A percentile compares a stretch with the other conserved stretches of the same genome.
phyloP scores from a whole-genome alignment of 1,284 basidiomycete species.

The Phenoliferia sp. region DNA sequence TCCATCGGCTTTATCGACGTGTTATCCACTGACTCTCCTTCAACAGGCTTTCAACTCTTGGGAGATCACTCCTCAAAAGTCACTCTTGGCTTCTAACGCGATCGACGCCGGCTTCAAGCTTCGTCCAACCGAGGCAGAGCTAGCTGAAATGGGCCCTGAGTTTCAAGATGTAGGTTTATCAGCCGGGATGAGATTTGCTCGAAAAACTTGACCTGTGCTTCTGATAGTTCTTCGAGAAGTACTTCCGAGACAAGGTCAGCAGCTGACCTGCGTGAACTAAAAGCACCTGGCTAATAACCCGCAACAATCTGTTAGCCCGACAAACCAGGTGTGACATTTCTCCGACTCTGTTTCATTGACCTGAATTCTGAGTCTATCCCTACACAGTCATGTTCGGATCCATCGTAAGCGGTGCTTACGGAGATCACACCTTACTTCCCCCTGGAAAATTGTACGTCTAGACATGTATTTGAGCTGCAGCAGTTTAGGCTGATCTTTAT shows the following conservation, averaged over 20 bases:
- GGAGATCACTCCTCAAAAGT: conserved; percentile 49
- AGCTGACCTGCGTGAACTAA: too few species aligned
- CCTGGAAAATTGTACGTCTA: conserved; percentile 10
- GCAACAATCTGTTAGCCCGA: too few species aligned
- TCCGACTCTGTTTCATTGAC: background rate
- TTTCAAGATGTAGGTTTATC: background rate
- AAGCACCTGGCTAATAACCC: too few species aligned
- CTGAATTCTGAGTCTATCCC: background rate
- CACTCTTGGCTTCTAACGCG: conserved; percentile 60
- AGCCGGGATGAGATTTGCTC: too few species aligned
- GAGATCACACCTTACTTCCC: conserved; percentile 55
- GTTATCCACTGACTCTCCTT: background rate
- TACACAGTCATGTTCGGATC: conserved; percentile 50
- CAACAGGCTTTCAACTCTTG: conserved; percentile 2
- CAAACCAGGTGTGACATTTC: conserved; percentile 51
- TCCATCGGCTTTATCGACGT: background rate
- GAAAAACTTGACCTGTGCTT: too few species aligned
- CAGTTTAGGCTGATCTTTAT: background rate
- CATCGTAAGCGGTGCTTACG: conserved; percentile 63
- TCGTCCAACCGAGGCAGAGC: conserved; percentile 60
- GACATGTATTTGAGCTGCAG: background rate
- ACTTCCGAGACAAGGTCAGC: conserved; percentile 73
- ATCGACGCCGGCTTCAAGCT: conserved; percentile 76
- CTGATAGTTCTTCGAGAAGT: conserved; percentile 57
- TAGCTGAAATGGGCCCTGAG: conserved; percentile 59